Conservation (phyloP, 176 grass and related monocot genomes). For the Cocos nucifera region DNA sequence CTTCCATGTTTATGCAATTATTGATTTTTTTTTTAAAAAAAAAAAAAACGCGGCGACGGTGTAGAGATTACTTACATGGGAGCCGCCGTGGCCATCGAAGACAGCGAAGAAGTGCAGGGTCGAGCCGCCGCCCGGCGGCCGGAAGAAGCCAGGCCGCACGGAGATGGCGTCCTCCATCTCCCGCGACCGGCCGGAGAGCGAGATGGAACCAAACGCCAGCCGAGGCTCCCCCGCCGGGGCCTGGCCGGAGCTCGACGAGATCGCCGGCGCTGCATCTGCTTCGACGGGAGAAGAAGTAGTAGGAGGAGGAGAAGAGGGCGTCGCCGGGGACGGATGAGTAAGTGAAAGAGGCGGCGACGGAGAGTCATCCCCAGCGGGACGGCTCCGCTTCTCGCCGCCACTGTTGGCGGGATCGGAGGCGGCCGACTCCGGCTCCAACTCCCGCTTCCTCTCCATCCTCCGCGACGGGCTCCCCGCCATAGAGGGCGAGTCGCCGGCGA, state of each 20-base stretch:
- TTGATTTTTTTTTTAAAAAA: neutral
- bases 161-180: conserved; percentile 81
- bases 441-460: neutral
- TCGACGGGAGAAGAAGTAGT: neutral
- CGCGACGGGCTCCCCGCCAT: no score
- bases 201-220: conserved; percentile 49
- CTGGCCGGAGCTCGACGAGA: neutral
- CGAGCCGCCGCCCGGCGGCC: conserved; percentile 23
- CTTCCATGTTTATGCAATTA: no score
- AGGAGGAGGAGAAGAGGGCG: neutral
- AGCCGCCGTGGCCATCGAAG: conserved; percentile 76
- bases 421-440: neutral
- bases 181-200: conserved; percentile 42
- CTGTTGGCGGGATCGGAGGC: no score
- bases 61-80: conserved; percentile 29
- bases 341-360: neutral
- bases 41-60: no score
- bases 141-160: conserved; percentile 28
- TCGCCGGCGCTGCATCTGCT: neutral
- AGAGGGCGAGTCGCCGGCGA: neutral
- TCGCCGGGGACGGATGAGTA: neutral
- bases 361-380: neutral
- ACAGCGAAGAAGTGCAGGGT: conserved; percentile 84
- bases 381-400: conserved; percentile 5
- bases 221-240: neutral